A percentile compares a stretch with the other conserved stretches of the same genome.
phyloP scores from a whole-genome alignment of 306 rosid species.

The Coriaria nepalensis region DNA sequence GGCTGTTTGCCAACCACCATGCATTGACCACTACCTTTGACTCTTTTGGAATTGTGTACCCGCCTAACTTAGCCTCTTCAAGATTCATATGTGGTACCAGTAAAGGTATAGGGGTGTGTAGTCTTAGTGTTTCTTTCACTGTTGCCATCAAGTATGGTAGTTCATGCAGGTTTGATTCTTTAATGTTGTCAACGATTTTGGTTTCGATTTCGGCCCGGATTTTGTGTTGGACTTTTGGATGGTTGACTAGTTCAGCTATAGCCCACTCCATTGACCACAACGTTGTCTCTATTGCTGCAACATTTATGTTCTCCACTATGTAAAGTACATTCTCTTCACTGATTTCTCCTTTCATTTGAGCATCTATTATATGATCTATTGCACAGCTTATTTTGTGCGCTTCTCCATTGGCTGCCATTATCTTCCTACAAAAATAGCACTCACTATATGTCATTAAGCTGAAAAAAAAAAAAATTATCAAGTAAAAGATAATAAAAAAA shows the following conservation, averaged over 20 bases:
- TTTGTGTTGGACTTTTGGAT: slow-evolving; percentile 9
- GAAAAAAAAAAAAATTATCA: no score
- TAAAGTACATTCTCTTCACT: slow-evolving; percentile 63
- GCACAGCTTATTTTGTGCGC: slow-evolving; percentile 62
- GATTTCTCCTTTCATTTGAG: slow-evolving; percentile 65
- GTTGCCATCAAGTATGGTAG: no score
- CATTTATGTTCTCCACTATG: slow-evolving; percentile 78
- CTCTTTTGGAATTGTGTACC: slow-evolving; percentile 21
- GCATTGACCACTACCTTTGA: slow-evolving; percentile 78
- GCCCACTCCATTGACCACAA: no score
- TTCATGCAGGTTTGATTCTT: no score
- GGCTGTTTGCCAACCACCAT: slow-evolving; percentile 86
- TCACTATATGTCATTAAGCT: neutral
- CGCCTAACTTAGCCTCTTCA: slow-evolving; percentile 55
- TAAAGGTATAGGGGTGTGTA: no score
- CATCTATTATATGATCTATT: slow-evolving; percentile 75
- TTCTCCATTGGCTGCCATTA: slow-evolving; percentile 55
- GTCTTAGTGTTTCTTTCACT: no score
- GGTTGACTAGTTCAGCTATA: no score
- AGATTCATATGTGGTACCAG: slow-evolving; percentile 7
- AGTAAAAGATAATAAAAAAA: no score
- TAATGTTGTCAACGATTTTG: no score
- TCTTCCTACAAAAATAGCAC: slow-evolving; percentile 21
- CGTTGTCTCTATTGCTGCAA: no score
- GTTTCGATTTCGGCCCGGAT: slow-evolving; percentile 16